Percentiles rank a stretch among this genome's conserved stretches.
Conservation (phyloP, 345 rosid species). For the Citropsis articulata region DNA sequence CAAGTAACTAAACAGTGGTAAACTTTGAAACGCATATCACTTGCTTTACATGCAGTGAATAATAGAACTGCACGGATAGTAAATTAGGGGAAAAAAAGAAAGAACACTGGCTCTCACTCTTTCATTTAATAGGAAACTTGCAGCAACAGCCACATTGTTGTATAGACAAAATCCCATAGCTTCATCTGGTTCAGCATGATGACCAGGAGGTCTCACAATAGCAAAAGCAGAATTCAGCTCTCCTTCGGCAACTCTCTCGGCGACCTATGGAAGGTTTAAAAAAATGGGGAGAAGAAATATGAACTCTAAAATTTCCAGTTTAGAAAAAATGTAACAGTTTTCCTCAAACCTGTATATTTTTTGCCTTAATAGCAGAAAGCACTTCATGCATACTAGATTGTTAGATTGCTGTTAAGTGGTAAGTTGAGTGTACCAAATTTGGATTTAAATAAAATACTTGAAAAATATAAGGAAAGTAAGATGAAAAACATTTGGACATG, state of each 20-base stretch:
- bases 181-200: constrained; percentile 85
- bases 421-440: not conserved
- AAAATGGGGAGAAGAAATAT: not conserved
- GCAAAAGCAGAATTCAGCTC: constrained; percentile 83
- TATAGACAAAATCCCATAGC: constrained; percentile 93
- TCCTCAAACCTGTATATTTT: not conserved
- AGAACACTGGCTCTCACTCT: constrained; percentile 43
- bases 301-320: not conserved
- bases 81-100: not conserved
- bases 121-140: constrained; percentile 61
- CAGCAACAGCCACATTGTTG: constrained; percentile 92
- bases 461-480: not conserved
- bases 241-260: constrained; percentile 78
- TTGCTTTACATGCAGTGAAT: not conserved
- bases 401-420: not conserved
- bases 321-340: not conserved
- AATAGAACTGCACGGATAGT: not conserved
- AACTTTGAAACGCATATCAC: not conserved
- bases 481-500: not conserved
- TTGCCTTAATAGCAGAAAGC: not conserved
- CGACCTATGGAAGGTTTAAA: constrained; percentile 36
- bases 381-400: not conserved
- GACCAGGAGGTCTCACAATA: constrained; percentile 99
- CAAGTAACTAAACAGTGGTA: constrained; percentile 1
- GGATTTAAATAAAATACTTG: not conserved